Base-by-base conservation (phyloP, 2,329 filamentous ascomycete genomes). In the Elsinoe necatrix region DNA sequence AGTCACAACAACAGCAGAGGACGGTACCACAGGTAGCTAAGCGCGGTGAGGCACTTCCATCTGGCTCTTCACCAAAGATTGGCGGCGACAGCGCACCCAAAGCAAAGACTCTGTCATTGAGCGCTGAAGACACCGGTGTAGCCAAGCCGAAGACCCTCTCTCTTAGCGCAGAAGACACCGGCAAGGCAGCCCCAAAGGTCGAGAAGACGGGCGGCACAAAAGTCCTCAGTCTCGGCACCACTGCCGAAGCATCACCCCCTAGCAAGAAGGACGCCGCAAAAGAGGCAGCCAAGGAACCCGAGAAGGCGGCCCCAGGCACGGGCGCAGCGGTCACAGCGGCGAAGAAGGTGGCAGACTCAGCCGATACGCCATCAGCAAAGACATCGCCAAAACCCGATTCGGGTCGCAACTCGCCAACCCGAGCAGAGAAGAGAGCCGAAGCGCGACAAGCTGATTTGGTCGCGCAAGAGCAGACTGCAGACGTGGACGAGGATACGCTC, bases 311-410 rank as follows among this genome's bases (percentile, higher is more conserved):
- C 11, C 72, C 83, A 2, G 85, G 87, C 62, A 85, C 86, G 25
- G 87, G 89, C 27, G 80, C 90, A 60, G 96, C 96, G 74, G 84
- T 87, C n/a, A 77, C 86, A 1, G 92, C 91, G 3, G 77, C 83
- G 52, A 96, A 96, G 74, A 91, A 92, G 8, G 89, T 96, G 61
- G 89, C 95, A 67, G 95, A 95, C 79, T 86, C 87, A 0, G 88
- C 90, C 56, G 85, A 91, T 69, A 75, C 79, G 45, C 59, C 64
- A 20, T 72, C 71, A 55, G 89, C 89, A 56, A 87, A 83, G 68
- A 85, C 86, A 2, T 93, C 90, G 1, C 88, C 92, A 16, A 81
- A 86, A 4, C 87, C 88, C 7, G 87, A 87, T 1, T 93, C 89
- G 9, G 92, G 91, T 47, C 83, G 89, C 54, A 89, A 86, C 35